phyloP scores from a whole-genome alignment of 495 filamentous ascomycete genomes.

The Neurospora sublineolata region DNA sequence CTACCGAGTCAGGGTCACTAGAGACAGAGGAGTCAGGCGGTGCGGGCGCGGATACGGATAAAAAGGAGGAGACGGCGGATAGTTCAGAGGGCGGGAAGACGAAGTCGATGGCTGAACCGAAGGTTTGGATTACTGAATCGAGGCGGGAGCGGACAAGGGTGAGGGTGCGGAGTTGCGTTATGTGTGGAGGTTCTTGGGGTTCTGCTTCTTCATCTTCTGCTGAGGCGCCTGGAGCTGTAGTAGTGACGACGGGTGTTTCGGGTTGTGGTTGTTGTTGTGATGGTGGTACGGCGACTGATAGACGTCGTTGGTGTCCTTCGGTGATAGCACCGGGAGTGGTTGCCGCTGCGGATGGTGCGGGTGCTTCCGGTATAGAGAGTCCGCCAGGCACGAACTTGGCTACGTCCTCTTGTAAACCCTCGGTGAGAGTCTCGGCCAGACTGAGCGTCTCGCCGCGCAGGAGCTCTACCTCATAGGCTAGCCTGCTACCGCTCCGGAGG shows the following conservation, averaged over 20 bases:
- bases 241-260: not conserved
- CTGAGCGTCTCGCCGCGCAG: constrained; percentile 74
- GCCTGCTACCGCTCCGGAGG: constrained; percentile 66
- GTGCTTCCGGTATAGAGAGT: constrained; percentile 16
- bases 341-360: not conserved
- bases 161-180: constrained; percentile 69
- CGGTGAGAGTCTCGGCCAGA: constrained; percentile 64
- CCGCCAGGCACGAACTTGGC: constrained; percentile 52
- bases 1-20: constrained; percentile 21
- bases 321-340: not conserved
- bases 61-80: constrained; percentile 61
- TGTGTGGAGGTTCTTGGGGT: constrained; percentile 50
- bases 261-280: constrained; percentile 5
- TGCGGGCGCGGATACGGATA: constrained; percentile 67
- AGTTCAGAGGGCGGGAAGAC: constrained; percentile 71
- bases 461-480: constrained; percentile 92
- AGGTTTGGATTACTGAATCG: constrained; percentile 75
- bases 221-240: not conserved
- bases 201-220: constrained; percentile 6
- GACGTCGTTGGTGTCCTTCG: constrained; percentile 16
- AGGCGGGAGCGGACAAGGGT: constrained; percentile 69
- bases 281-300: constrained; percentile 11
- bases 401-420: constrained; percentile 58
- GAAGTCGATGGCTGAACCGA: constrained; percentile 90
- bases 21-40: constrained; percentile 27